Conservation (phyloP, 2,329 filamentous ascomycete species). For the Diatrype stigma region DNA sequence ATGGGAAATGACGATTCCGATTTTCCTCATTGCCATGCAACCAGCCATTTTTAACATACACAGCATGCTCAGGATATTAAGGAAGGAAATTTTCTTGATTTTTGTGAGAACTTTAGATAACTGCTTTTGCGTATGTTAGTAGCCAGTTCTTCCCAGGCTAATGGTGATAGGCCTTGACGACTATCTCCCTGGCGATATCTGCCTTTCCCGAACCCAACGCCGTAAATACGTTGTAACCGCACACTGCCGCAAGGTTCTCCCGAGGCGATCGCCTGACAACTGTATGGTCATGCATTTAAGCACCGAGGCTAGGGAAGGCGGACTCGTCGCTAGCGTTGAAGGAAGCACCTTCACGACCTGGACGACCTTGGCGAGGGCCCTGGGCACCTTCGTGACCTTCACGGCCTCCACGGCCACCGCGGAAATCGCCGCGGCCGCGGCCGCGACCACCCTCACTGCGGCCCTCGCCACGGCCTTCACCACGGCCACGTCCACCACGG, state of each 20-base stretch:
- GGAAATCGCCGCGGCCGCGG: slow-evolving; percentile 38
- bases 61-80: slow-evolving; percentile 12
- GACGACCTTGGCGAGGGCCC: slow-evolving; percentile 44
- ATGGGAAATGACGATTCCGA: slow-evolving; percentile 18
- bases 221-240: slow-evolving; percentile 11
- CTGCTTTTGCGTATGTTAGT: slow-evolving; percentile 14
- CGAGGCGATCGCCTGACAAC: slow-evolving; percentile 5
- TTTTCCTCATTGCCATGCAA: slow-evolving; percentile 17
- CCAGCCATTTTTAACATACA: slow-evolving; percentile 19
- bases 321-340: slow-evolving; percentile 56
- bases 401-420: slow-evolving; percentile 44
- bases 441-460: slow-evolving; percentile 41
- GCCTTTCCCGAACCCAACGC: slow-evolving; percentile 11
- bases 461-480: slow-evolving; percentile 45
- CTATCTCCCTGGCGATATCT: slow-evolving; percentile 10
- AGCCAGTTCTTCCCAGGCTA: slow-evolving; percentile 18
- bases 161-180: slow-evolving; percentile 6
- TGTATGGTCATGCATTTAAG: slow-evolving; percentile 30
- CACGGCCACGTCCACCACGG: slow-evolving; percentile 46
- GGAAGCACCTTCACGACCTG: slow-evolving; percentile 41
- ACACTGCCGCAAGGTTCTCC: slow-evolving; percentile 8
- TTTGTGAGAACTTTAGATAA: slow-evolving; percentile 20
- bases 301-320: slow-evolving; percentile 59
- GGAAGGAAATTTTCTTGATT: slow-evolving; percentile 27
- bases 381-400: slow-evolving; percentile 45